Percentiles rank a stretch among this genome's conserved stretches.
Conservation (phyloP, 2,329 filamentous ascomycete genomes). For the Hirsutella rhossiliensis region DNA sequence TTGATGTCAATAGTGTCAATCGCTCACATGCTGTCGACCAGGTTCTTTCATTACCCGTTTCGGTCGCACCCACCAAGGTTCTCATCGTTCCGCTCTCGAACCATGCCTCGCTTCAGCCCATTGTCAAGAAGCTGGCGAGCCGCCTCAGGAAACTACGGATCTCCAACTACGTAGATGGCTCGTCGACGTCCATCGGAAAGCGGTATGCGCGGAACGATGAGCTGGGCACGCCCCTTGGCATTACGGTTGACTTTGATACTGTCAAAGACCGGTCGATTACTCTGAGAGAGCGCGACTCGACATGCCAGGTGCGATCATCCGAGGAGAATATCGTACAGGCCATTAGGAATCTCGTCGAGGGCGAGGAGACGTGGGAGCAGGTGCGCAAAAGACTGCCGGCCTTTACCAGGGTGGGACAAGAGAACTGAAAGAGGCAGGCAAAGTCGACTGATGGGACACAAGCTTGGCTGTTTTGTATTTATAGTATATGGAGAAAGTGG, state of each 20-base stretch:
- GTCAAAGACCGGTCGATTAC: slow-evolving; percentile 79
- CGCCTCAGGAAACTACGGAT: slow-evolving; percentile 66
- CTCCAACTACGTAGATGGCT: slow-evolving; percentile 79
- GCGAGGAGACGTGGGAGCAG: slow-evolving; percentile 5
- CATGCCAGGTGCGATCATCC: slow-evolving; percentile 75
- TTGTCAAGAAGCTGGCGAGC: slow-evolving; percentile 58
- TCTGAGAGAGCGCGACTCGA: slow-evolving; percentile 80
- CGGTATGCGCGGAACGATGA: slow-evolving; percentile 92
- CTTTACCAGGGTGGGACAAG: neutral
- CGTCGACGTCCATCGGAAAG: slow-evolving; percentile 85
- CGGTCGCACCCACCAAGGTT: slow-evolving; percentile 88
- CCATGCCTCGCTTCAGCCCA: slow-evolving; percentile 67
- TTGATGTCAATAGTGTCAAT: too few species aligned
- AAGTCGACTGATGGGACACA: neutral
- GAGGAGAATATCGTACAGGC: slow-evolving; percentile 70
- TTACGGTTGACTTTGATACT: slow-evolving; percentile 94
- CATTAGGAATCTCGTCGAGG: slow-evolving; percentile 41
- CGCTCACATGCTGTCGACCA: too few species aligned
- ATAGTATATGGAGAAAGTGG: too few species aligned
- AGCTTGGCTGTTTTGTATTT: too few species aligned
- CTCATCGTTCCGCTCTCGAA: slow-evolving; percentile 79
- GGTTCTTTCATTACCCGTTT: slow-evolving; percentile 42
- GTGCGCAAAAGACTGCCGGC: neutral
- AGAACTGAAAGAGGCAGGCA: neutral
- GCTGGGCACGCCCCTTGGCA: slow-evolving; percentile 83